Percentiles rank a stretch among this genome's conserved stretches.
phyloP scores from a whole-genome alignment of 2,329 filamentous ascomycete species.

The Exophiala calicioides region DNA sequence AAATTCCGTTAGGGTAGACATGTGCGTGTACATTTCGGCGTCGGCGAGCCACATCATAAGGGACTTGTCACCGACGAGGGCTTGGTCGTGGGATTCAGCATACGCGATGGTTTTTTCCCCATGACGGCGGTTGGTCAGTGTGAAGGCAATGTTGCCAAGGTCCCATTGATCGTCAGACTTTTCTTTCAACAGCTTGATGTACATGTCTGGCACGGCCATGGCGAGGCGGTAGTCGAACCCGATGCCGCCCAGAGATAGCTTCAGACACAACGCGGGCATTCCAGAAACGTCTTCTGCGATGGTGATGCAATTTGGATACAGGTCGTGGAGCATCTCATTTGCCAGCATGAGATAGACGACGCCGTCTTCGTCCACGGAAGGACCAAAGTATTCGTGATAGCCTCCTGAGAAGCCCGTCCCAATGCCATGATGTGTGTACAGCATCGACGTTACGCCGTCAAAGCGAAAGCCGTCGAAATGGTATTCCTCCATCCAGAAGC shows the following conservation, averaged over 20 bases:
- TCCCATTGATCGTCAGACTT: constrained; percentile 90
- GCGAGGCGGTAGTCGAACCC: constrained; percentile 97
- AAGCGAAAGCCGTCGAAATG: constrained; percentile 96
- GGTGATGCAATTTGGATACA: constrained; percentile 86
- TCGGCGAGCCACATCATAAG: constrained; percentile 98
- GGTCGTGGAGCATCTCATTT: constrained; percentile 89
- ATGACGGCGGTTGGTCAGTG: constrained; percentile 86
- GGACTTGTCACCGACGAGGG: constrained; percentile 93
- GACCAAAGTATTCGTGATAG: constrained; percentile 96
- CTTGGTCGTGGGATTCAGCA: constrained; percentile 95
- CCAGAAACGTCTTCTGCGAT: constrained; percentile 97
- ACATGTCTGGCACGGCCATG: constrained; percentile 98
- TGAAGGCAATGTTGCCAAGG: constrained; percentile 79
- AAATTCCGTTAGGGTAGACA: constrained; percentile 81
- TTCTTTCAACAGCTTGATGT: constrained; percentile 98
- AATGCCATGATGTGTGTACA: constrained; percentile 93
- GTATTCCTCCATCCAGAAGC: constrained; percentile 99
- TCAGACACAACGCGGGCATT: constrained; percentile 94
- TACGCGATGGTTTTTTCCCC: constrained; percentile 99
- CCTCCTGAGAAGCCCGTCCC: constrained; percentile 97
- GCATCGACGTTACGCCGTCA: constrained; percentile 97
- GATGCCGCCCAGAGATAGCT: constrained; percentile 81
- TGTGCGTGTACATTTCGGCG: constrained; percentile 95
- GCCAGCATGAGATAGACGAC: constrained; percentile 94
- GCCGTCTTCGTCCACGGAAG: constrained; percentile 85